These are phyloP conservation scores for Puccinia novopanici DNA, from an alignment of 1,284 basidiomycete genomes.

Conservation along the genomic window DNA sequence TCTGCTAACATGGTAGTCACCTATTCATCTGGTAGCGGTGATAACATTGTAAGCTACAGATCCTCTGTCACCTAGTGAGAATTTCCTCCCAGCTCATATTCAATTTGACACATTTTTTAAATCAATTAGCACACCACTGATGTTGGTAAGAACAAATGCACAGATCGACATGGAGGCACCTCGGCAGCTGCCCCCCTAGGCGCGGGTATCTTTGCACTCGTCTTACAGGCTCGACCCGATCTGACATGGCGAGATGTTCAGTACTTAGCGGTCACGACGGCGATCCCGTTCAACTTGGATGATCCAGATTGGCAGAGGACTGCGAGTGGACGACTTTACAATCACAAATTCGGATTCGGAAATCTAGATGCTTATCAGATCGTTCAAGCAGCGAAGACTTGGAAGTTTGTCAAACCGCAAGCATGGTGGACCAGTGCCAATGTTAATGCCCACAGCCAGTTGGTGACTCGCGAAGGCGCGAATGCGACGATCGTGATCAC, in stretches of 20 bases:
- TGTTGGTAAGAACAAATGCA: conserved; percentile 79
- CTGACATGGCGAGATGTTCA: conserved; percentile 97
- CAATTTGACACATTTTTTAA: conserved; percentile 13
- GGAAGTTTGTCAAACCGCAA: conserved; percentile 91
- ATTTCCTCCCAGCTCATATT: neutral
- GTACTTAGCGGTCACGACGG: conserved; percentile 79
- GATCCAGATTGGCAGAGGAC: conserved; percentile 95
- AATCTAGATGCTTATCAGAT: conserved; percentile 80
- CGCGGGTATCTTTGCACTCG: conserved; percentile 84
- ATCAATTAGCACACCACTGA: conserved; percentile 82
- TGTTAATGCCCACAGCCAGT: conserved; percentile 38
- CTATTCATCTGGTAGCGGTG: conserved; percentile 91
- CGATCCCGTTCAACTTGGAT: conserved; percentile 72
- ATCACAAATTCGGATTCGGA: conserved; percentile 97
- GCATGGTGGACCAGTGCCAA: conserved; percentile 67
- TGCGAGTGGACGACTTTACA: conserved; percentile 75
- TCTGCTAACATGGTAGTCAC: conserved; percentile 95
- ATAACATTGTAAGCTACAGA: conserved; percentile 73
- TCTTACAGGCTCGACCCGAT: conserved; percentile 81
- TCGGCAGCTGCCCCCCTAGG: conserved; percentile 97
- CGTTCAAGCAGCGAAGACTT: conserved; percentile 76
- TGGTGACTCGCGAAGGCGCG: conserved; percentile 71
- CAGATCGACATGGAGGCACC: conserved; percentile 85
- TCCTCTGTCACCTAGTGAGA: neutral
- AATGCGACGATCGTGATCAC: conserved; percentile 72